phyloP scores from a whole-genome alignment of 1,284 basidiomycete genomes.

The Ustilago vetiveriae region DNA sequence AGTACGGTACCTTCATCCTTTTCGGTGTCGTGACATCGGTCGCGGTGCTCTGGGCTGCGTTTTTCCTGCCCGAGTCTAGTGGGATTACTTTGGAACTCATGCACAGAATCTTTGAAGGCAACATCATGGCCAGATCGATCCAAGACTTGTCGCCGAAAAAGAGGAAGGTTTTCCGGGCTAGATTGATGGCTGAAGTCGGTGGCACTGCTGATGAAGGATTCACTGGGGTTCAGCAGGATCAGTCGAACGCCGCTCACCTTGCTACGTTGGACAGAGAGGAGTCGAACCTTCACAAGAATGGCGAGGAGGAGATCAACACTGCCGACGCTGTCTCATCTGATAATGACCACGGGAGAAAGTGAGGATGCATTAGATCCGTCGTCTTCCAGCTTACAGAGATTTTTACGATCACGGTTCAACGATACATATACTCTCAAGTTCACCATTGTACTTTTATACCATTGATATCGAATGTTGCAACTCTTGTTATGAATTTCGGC shows the following conservation, averaged over 20 bases:
- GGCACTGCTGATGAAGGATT: constrained; percentile 27
- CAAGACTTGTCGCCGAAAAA: constrained; percentile 51
- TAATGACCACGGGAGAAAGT: constrained; percentile 15
- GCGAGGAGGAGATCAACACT: constrained; percentile 16
- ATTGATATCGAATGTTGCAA: constrained; percentile 1
- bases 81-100: constrained; percentile 63
- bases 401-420: too few relatives aligned
- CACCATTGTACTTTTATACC: constrained; percentile 15
- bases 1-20: constrained; percentile 61
- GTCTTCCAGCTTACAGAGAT: too few relatives aligned
- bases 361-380: too few relatives aligned
- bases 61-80: constrained; percentile 60
- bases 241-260: constrained; percentile 4
- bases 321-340: constrained; percentile 15
- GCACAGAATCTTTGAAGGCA: constrained; percentile 55
- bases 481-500: too few relatives aligned
- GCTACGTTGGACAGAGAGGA: constrained; percentile 16
- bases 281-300: constrained; percentile 13
- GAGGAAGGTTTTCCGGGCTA: constrained; percentile 30
- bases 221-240: background rate
- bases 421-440: background rate
- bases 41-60: constrained; percentile 57
- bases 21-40: constrained; percentile 53
- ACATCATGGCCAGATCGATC: constrained; percentile 54
- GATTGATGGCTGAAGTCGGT: constrained; percentile 36